Evolutionary conservation across 2,329 filamentous ascomycete genomes (phyloP).

Genomic region (Talaromyces rugulosus): DNA sequence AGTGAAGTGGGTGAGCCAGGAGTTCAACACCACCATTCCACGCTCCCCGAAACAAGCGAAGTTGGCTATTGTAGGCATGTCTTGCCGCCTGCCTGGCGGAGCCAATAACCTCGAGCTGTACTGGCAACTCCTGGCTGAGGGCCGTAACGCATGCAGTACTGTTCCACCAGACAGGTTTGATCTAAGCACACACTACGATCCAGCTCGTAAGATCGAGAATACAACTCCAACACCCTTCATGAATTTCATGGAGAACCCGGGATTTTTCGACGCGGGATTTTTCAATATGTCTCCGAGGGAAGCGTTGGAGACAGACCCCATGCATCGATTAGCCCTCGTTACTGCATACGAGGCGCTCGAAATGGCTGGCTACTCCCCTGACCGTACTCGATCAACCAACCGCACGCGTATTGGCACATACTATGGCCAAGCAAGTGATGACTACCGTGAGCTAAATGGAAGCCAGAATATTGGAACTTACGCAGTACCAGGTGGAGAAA

Average conservation of each 20-base stretch:
- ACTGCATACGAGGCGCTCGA: slow-evolving; percentile 79
- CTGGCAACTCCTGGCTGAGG: slow-evolving; percentile 31
- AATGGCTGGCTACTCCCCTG: slow-evolving; percentile 72
- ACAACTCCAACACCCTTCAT: slow-evolving; percentile 68
- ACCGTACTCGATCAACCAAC: slow-evolving; percentile 64
- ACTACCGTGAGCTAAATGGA: slow-evolving; percentile 72
- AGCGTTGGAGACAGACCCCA: slow-evolving; percentile 64
- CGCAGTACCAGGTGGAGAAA: slow-evolving; percentile 61
- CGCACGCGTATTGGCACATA: slow-evolving; percentile 65
- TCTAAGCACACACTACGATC: slow-evolving; percentile 61
- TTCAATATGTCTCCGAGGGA: slow-evolving; percentile 85
- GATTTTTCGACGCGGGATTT: slow-evolving; percentile 72
- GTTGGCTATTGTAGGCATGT: slow-evolving; percentile 77
- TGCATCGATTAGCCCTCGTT: slow-evolving; percentile 70
- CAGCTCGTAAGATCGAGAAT: slow-evolving; percentile 64
- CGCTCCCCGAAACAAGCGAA: slow-evolving; percentile 1
- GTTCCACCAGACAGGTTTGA: slow-evolving; percentile 67
- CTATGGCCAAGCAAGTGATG: slow-evolving; percentile 71
- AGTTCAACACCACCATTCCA: not conserved
- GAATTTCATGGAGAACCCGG: slow-evolving; percentile 68
- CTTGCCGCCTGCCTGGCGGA: slow-evolving; percentile 68
- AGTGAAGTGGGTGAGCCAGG: slow-evolving; percentile 17
- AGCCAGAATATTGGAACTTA: slow-evolving; percentile 67
- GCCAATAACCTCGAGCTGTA: slow-evolving; percentile 37
- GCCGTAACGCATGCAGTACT: slow-evolving; percentile 25